Evolutionary conservation across 257 asterid species (phyloP).

Genomic region (Plantago ovata): DNA sequence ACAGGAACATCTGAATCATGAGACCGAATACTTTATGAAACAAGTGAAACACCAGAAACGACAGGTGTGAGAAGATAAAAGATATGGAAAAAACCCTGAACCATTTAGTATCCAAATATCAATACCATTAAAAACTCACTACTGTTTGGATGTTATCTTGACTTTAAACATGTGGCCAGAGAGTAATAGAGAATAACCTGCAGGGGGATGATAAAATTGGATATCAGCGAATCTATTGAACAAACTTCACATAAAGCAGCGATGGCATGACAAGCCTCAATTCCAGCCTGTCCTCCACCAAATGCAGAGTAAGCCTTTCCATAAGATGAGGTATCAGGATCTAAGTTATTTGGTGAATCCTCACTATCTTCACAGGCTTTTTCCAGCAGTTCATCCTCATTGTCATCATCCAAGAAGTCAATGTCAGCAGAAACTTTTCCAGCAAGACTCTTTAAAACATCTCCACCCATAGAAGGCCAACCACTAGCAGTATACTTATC

Average conservation of each 20-base stretch:
- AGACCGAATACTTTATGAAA: too few species aligned
- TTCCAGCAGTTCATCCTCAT: constrained; percentile 38
- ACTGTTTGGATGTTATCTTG: constrained; percentile 4
- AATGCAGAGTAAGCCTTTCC: constrained; percentile 72
- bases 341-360: constrained; percentile 23
- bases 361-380: constrained; percentile 22
- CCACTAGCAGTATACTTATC: constrained; percentile 89
- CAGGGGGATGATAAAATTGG: constrained; percentile 94
- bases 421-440: constrained; percentile 77
- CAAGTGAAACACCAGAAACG: too few species aligned
- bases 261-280: constrained; percentile 89
- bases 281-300: constrained; percentile 66
- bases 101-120: neutral
- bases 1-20: too few species aligned
- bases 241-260: constrained; percentile 94
- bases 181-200: constrained; percentile 49
- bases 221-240: constrained; percentile 82
- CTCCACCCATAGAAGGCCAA: constrained; percentile 95
- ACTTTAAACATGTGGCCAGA: neutral
- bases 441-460: constrained; percentile 72
- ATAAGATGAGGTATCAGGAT: constrained; percentile 58
- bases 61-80: too few species aligned
- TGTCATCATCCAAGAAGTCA: constrained; percentile 52
- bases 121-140: neutral
- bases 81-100: neutral